phyloP scores from a whole-genome alignment of 2,329 filamentous ascomycete species.

The Aspergillus neotritici region DNA sequence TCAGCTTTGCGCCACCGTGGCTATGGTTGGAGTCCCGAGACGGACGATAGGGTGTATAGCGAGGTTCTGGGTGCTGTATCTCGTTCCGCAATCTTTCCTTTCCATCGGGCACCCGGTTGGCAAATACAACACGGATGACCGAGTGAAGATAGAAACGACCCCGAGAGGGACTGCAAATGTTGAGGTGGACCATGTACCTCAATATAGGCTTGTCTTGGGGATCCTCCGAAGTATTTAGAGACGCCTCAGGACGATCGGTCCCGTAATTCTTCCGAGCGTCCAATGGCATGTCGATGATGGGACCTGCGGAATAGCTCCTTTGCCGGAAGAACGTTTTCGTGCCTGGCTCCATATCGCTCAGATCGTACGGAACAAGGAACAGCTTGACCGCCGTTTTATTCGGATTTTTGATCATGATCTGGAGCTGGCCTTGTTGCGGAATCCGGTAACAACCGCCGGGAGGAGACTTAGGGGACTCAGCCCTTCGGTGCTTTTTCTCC shows the following conservation, averaged over 20 bases:
- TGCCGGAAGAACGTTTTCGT: slow-evolving; percentile 96
- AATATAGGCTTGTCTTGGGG: slow-evolving; percentile 60
- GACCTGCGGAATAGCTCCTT: slow-evolving; percentile 82
- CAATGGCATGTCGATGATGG: slow-evolving; percentile 68
- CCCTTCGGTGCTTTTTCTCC: slow-evolving; percentile 57
- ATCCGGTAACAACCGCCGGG: slow-evolving; percentile 90
- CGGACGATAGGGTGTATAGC: slow-evolving; percentile 78
- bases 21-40: slow-evolving; percentile 38
- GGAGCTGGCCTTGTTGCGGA: slow-evolving; percentile 85
- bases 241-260: slow-evolving; percentile 51
- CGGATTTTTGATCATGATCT: slow-evolving; percentile 96
- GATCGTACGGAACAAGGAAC: slow-evolving; percentile 87
- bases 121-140: slow-evolving; percentile 88
- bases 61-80: slow-evolving; percentile 79
- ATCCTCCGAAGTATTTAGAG: slow-evolving; percentile 41
- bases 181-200: slow-evolving; percentile 84
- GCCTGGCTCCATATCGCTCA: slow-evolving; percentile 84
- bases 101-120: slow-evolving; percentile 89
- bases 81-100: slow-evolving; percentile 91
- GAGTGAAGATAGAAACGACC: slow-evolving; percentile 88
- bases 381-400: slow-evolving; percentile 98
- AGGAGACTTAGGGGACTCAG: slow-evolving; percentile 59
- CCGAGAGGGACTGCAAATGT: slow-evolving; percentile 81
- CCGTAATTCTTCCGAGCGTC: slow-evolving; percentile 38
- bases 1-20: slow-evolving; percentile 47